Percentiles rank a stretch among this genome's conserved stretches.
Conservation (phyloP, 2,329 filamentous ascomycete genomes). For the Chaetomium sp. region DNA sequence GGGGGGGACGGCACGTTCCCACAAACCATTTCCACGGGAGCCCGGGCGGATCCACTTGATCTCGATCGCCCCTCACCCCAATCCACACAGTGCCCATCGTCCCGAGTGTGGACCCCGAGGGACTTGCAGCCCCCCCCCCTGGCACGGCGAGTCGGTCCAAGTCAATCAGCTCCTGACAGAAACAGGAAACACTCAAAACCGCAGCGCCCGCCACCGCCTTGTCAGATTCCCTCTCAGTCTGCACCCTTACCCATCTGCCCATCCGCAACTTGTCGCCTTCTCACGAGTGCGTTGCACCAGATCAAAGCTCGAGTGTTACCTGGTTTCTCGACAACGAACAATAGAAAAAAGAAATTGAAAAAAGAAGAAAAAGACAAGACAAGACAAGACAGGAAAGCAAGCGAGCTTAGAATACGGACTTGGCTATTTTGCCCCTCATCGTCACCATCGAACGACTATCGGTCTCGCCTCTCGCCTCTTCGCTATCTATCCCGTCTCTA, state of each 20-base stretch:
- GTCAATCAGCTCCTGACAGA: constrained; percentile 26
- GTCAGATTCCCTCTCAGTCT: constrained; percentile 17
- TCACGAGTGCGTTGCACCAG: neutral
- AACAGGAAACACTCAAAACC: constrained; percentile 32
- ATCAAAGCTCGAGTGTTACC: constrained; percentile 5
- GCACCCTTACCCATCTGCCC: constrained; percentile 10
- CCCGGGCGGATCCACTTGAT: constrained; percentile 29
- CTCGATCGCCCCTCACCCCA: constrained; percentile 30
- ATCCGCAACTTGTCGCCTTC: constrained; percentile 1
- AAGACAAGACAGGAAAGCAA: neutral
- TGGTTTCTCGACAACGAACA: neutral
- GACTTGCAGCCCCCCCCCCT: constrained; percentile 19
- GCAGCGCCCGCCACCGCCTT: constrained; percentile 24
- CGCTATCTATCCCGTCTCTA: neutral
- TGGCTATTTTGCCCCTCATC: neutral
- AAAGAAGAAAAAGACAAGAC: neutral
- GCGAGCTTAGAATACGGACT: constrained; percentile 4
- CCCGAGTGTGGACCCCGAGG: constrained; percentile 25
- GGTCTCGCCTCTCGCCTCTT: neutral
- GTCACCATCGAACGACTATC: neutral
- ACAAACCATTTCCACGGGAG: constrained; percentile 34
- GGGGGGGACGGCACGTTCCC: constrained; percentile 29
- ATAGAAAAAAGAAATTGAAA: neutral
- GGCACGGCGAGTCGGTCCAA: constrained; percentile 5
- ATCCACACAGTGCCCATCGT: constrained; percentile 27